These are phyloP conservation scores for Stachybotrys echinatus DNA, from an alignment of 2,329 filamentous ascomycete genomes.

Conservation along the genomic window DNA sequence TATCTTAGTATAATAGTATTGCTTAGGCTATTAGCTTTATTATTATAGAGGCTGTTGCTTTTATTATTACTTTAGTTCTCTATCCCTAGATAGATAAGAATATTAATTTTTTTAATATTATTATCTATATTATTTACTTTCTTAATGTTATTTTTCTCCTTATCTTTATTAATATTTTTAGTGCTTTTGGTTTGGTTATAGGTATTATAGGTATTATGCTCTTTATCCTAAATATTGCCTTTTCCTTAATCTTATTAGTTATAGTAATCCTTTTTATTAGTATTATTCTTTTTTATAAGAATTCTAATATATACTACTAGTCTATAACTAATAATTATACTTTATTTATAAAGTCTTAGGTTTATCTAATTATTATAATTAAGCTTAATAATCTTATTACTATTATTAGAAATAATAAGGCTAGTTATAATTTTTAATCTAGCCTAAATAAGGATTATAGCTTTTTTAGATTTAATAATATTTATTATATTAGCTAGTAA, in stretches of 20 bases:
- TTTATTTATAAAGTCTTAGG: slow-evolving; percentile 96
- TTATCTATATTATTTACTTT: slow-evolving; percentile 86
- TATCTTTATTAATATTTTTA: slow-evolving; percentile 83
- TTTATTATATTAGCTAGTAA: slow-evolving; percentile 29
- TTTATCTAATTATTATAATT: slow-evolving; percentile 68
- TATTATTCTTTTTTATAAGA: slow-evolving; percentile 79
- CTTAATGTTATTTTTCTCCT: slow-evolving; percentile 84
- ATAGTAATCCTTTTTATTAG: slow-evolving; percentile 60
- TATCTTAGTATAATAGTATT: slow-evolving; percentile 65
- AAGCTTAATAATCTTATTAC: slow-evolving; percentile 87
- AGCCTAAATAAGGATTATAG: slow-evolving; percentile 37
- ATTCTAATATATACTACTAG: slow-evolving; percentile 91
- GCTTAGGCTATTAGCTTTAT: slow-evolving; percentile 79
- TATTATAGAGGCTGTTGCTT: slow-evolving; percentile 71
- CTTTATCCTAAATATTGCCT: slow-evolving; percentile 81
- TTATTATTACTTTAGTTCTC: slow-evolving; percentile 74
- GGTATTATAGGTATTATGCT: slow-evolving; percentile 87
- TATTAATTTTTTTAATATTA: slow-evolving; percentile 93
- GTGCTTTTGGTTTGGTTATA: slow-evolving; percentile 74
- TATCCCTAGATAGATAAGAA: slow-evolving; percentile 99
- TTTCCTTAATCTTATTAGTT: slow-evolving; percentile 75
- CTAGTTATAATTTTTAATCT: slow-evolving; percentile 38
- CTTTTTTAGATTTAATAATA: slow-evolving; percentile 30
- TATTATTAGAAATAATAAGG: slow-evolving; percentile 80
- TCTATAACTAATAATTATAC: slow-evolving; percentile 94